Evolutionary conservation across 2,329 filamentous ascomycete genomes (phyloP).

Genomic region (Alternaria metachromatica): DNA sequence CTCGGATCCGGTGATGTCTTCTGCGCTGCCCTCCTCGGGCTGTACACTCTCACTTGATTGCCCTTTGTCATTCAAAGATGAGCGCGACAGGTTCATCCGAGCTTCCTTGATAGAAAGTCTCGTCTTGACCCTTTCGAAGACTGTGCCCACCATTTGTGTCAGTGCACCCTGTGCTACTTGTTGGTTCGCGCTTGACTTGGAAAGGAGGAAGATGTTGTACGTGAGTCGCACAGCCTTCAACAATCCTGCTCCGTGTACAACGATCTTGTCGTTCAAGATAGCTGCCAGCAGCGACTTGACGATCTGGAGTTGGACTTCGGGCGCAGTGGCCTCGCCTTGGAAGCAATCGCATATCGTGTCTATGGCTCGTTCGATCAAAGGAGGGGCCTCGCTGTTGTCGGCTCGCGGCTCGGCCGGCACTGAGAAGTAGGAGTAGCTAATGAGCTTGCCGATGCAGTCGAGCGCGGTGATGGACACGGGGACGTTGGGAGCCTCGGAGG

Average conservation of each 20-base stretch:
- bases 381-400: slow-evolving; percentile 57
- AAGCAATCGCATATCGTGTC: slow-evolving; percentile 99
- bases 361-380: slow-evolving; percentile 94
- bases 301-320: slow-evolving; percentile 95
- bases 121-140: slow-evolving; percentile 92
- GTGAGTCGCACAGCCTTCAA: slow-evolving; percentile 97
- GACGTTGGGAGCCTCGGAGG: slow-evolving; percentile 84
- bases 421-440: slow-evolving; percentile 98
- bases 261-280: slow-evolving; percentile 97
- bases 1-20: slow-evolving; percentile 32
- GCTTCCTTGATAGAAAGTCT: slow-evolving; percentile 87
- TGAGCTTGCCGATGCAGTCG: slow-evolving; percentile 98
- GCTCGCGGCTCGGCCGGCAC: slow-evolving; percentile 60
- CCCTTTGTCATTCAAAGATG: slow-evolving; percentile 48
- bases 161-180: slow-evolving; percentile 96
- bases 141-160: slow-evolving; percentile 98
- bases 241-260: slow-evolving; percentile 94
- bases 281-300: slow-evolving; percentile 96
- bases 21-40: slow-evolving; percentile 36
- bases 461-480: slow-evolving; percentile 87
- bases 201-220: slow-evolving; percentile 98
- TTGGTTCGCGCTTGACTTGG: slow-evolving; percentile 91
- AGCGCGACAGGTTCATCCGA: slow-evolving; percentile 63
- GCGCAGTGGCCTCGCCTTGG: slow-evolving; percentile 90
- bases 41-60: slow-evolving; percentile 42